phyloP scores from a whole-genome alignment of 2,329 filamentous ascomycete genomes.

The Colletotrichum sp. region DNA sequence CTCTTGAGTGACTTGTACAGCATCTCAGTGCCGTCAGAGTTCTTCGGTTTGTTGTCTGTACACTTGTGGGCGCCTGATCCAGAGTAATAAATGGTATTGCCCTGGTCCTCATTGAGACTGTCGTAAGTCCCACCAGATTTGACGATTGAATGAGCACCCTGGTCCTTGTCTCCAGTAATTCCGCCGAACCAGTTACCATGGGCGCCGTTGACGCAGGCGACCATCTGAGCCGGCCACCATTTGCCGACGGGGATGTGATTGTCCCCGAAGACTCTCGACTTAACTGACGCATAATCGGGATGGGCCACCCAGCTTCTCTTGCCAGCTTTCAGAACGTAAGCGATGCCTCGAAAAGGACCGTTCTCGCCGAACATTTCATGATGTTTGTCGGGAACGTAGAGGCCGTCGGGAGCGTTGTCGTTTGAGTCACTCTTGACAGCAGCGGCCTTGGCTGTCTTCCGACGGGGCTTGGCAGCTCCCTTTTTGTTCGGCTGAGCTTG shows the following conservation, averaged over 20 bases:
- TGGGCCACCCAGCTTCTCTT: not conserved
- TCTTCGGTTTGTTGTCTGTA: rapidly evolving
- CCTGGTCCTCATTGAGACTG: not conserved
- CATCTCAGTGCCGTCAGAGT: not conserved
- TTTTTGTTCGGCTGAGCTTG: not conserved
- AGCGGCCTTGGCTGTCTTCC: not conserved
- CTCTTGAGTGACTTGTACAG: not conserved
- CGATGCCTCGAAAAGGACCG: not conserved
- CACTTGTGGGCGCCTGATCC: not conserved
- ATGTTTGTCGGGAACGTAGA: not conserved
- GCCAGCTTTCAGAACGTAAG: rapidly evolving
- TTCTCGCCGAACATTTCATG: rapidly evolving
- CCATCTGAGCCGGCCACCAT: not conserved
- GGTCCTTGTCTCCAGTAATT: rapidly evolving
- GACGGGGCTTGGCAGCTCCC: not conserved
- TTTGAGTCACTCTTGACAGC: not conserved
- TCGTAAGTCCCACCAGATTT: rapidly evolving
- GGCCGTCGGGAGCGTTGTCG: not conserved
- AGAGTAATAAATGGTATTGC: rapidly evolving
- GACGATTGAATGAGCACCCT: rapidly evolving
- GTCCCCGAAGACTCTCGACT: not conserved
- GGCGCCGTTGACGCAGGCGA: not conserved
- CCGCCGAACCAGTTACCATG: not conserved
- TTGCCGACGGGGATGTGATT: not conserved
- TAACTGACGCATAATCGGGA: not conserved